Conservation (phyloP, 1,284 basidiomycete species). For the Sphagnurus paluster region DNA sequence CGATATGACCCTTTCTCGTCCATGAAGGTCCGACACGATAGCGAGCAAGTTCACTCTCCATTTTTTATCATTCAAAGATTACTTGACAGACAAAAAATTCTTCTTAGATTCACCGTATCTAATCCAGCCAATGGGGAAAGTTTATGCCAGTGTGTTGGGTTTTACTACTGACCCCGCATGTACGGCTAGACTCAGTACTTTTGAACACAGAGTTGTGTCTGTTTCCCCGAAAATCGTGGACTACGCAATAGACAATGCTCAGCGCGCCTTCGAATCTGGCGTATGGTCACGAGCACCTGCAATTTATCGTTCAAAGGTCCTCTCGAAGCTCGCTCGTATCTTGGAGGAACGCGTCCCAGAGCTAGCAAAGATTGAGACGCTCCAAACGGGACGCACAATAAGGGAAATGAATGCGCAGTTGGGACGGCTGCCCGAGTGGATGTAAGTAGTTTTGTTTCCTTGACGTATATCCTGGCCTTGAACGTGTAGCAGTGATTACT, state of each 20-base stretch:
- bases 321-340: constrained; percentile 61
- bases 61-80: not conserved
- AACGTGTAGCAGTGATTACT: constrained; percentile 65
- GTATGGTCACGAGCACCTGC: constrained; percentile 66
- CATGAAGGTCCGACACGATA: constrained; percentile 19
- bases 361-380: constrained; percentile 66
- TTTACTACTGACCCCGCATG: not conserved
- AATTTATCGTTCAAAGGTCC: constrained; percentile 60
- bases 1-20: constrained; percentile 15
- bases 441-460: constrained; percentile 46
- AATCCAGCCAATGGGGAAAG: constrained; percentile 69
- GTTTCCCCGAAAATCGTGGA: constrained; percentile 48
- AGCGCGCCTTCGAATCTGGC: constrained; percentile 61
- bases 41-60: too few relatives aligned
- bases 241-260: constrained; percentile 51
- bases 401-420: constrained; percentile 80
- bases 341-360: constrained; percentile 57
- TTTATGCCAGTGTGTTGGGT: constrained; percentile 52
- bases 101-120: constrained; percentile 45
- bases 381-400: constrained; percentile 76
- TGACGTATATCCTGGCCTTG: constrained; percentile 3
- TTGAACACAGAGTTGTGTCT: constrained; percentile 31
- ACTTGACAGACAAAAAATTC: not conserved
- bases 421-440: constrained; percentile 75
- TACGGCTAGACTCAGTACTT: not conserved